These are phyloP conservation scores for Abrus precatorius DNA, from an alignment of 306 rosid genomes.

Conservation along the genomic window DNA sequence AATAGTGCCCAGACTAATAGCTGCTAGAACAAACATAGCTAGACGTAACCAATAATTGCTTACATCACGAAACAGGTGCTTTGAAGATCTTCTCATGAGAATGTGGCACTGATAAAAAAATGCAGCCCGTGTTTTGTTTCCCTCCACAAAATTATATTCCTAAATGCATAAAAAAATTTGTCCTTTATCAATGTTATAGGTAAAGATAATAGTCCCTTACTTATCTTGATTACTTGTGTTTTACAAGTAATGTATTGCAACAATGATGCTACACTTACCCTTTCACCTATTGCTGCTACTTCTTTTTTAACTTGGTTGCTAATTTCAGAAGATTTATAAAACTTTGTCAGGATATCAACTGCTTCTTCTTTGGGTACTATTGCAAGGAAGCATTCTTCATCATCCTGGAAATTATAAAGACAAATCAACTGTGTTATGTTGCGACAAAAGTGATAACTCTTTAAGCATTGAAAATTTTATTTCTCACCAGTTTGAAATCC, in stretches of 20 bases:
- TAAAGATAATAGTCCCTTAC: background rate
- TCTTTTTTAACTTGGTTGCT: constrained; percentile 46
- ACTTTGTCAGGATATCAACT: constrained; percentile 38
- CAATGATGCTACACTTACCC: constrained; percentile 40
- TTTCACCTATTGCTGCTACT: constrained; percentile 43
- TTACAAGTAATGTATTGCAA: background rate
- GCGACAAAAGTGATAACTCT: background rate
- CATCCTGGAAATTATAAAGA: constrained; percentile 37
- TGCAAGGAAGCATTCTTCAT: constrained; percentile 43
- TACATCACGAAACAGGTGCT: constrained; percentile 62
- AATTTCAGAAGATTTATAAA: constrained; percentile 46
- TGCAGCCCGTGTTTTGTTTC: constrained; percentile 53
- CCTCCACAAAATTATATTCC: constrained; percentile 36
- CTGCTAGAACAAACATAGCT: constrained; percentile 43
- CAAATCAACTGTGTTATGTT: background rate
- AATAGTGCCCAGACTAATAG: constrained; percentile 55
- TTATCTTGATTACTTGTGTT: background rate
- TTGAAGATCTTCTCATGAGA: constrained; percentile 58
- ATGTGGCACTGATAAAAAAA: constrained; percentile 58
- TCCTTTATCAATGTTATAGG: background rate
- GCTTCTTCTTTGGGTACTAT: constrained; percentile 49
- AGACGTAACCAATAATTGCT: constrained; percentile 72
- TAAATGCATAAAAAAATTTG: constrained; percentile 20
- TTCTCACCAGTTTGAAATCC: constrained; percentile 62
- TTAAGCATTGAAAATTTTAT: background rate